phyloP scores from a whole-genome alignment of 2,329 filamentous ascomycete genomes.

The Diplodia mutila region DNA sequence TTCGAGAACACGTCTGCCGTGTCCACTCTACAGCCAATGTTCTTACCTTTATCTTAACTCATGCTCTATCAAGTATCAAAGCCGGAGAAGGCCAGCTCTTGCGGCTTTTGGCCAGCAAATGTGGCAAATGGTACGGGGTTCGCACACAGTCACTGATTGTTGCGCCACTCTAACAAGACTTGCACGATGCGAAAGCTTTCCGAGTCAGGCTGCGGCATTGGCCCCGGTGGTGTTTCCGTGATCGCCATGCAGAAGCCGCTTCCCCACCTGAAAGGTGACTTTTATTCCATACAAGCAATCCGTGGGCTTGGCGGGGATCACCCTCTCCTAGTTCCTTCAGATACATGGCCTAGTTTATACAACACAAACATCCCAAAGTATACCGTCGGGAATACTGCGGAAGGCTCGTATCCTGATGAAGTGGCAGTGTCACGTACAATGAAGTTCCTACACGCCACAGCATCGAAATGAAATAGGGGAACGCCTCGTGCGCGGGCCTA shows the following conservation, averaged over 20 bases:
- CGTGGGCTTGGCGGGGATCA: neutral
- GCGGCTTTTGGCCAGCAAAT: neutral
- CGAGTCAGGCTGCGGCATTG: neutral
- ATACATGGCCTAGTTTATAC: neutral
- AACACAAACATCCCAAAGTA: neutral
- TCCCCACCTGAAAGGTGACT: neutral
- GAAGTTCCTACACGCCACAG: slow-evolving; percentile 3
- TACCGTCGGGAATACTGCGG: slow-evolving; percentile 1
- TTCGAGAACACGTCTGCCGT: neutral
- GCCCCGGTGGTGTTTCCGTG: neutral
- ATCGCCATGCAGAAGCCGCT: neutral
- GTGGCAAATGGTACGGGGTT: neutral
- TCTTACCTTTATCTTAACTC: neutral
- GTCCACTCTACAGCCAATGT: neutral
- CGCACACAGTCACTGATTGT: neutral
- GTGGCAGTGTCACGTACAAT: slow-evolving; percentile 5
- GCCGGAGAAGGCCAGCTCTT: neutral
- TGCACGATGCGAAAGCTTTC: neutral
- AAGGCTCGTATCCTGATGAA: slow-evolving; percentile 1
- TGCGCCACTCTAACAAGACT: neutral
- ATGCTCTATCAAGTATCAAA: slow-evolving; percentile 5
- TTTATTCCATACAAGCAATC: neutral
- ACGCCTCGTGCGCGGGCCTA: neutral
- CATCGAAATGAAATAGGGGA: slow-evolving; percentile 5
- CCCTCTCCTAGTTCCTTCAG: neutral